A percentile compares a stretch with the other conserved stretches of the same genome.
phyloP scores from a whole-genome alignment of 345 rosid genomes.

The Noccaea bulbosa region DNA sequence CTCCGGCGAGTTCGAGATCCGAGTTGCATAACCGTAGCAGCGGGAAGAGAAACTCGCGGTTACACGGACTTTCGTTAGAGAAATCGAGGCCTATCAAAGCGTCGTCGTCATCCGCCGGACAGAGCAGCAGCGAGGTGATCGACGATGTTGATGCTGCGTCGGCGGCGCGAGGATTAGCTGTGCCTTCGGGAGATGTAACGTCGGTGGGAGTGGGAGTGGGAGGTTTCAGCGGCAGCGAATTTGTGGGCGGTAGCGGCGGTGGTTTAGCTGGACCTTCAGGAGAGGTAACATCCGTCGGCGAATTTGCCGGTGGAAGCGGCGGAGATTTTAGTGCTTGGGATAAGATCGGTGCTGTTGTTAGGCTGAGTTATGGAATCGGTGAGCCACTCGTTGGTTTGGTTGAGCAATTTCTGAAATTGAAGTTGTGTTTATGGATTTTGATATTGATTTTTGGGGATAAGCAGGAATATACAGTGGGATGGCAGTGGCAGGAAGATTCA shows the following conservation, averaged over 20 bases:
- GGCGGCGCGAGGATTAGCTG: constrained; percentile 47
- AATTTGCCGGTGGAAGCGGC: constrained; percentile 55
- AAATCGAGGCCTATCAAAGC: constrained; percentile 45
- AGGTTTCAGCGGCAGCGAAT: constrained; percentile 45
- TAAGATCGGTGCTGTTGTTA: constrained; percentile 78
- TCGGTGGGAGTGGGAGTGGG: constrained; percentile 51
- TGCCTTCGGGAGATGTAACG: constrained; percentile 66
- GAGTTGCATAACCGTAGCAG: neutral
- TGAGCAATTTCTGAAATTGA: neutral
- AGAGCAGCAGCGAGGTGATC: constrained; percentile 53
- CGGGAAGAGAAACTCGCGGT: constrained; percentile 26
- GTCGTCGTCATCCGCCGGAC: constrained; percentile 47
- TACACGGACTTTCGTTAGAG: constrained; percentile 29
- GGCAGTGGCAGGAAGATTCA: constrained; percentile 84
- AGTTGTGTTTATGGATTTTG: neutral
- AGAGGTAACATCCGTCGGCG: constrained; percentile 78
- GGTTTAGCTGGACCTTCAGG: constrained; percentile 63
- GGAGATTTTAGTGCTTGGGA: constrained; percentile 78
- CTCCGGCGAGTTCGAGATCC: constrained; percentile 40
- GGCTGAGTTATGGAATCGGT: constrained; percentile 93
- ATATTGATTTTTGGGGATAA: neutral
- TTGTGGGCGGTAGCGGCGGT: constrained; percentile 54
- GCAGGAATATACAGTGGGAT: constrained; percentile 90
- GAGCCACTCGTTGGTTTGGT: constrained; percentile 23
- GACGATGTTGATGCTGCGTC: constrained; percentile 53